A percentile compares a stretch with the other conserved stretches of the same genome.
Evolutionary conservation across 345 rosid species (phyloP).

Genomic region (Eucalyptus victrix): DNA sequence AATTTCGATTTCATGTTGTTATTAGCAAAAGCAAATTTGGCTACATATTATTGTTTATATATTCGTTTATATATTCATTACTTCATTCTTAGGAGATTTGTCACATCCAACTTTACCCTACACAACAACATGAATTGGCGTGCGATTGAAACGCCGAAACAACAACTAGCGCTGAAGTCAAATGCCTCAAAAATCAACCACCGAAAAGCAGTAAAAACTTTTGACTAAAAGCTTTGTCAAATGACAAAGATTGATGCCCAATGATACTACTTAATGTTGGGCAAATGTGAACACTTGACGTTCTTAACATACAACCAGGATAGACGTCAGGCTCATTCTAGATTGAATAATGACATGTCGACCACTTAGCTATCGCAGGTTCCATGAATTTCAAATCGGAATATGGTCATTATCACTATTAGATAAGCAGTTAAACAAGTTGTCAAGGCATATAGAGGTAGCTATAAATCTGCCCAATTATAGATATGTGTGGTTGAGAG

Average conservation of each 20-base stretch:
- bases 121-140: neutral
- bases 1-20: neutral
- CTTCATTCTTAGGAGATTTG: neutral
- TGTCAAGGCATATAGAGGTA: neutral
- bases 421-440: neutral
- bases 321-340: neutral
- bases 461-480: neutral
- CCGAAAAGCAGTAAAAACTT: neutral
- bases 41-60: neutral
- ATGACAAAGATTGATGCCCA: neutral
- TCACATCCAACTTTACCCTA: neutral
- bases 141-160: neutral
- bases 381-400: neutral
- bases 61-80: too few relatives aligned
- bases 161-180: neutral
- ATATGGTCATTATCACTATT: neutral
- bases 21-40: neutral
- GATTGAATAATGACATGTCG: neutral
- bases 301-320: neutral
- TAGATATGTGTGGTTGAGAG: neutral
- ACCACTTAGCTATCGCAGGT: neutral
- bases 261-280: neutral
- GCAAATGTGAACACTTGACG: neutral
- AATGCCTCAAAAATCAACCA: neutral
- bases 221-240: neutral